Base-by-base conservation (phyloP, 345 rosid species). In the Populus deltoides region DNA sequence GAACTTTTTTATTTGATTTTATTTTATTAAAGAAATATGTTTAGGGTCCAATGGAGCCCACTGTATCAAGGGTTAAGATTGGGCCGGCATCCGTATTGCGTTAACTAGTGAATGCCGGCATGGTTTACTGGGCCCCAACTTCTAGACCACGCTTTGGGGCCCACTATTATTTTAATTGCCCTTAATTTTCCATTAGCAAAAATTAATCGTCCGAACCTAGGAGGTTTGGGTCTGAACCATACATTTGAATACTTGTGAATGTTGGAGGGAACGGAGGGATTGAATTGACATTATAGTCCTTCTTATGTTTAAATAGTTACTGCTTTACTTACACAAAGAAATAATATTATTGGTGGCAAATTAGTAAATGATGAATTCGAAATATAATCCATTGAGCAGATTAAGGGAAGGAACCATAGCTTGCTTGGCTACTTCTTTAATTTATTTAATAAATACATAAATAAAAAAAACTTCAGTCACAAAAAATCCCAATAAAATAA, bases 141-240 rank as follows among this genome's bases (percentile, higher is more conserved):
- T 61, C 70, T 39, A 67, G 43, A 45, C 73, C 78, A 49, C 84
- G 71, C 73, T 79, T 35, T 31, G 31, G 79, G 82, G 77, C 77
- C 85, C 80, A 67, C 73, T 67, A 6, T 66, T 55, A 16, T 29
- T 51, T 51, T 47, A 7, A 1, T 68, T 29, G 17, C 4, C n/a
- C 18, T 15, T 9, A 7, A 12, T 45, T 36, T 49, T 18, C 36
- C 38, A 17, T 66, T 15, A 35, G 4, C 25, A 0, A 57, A 27
- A 16, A 59, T 24, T 47, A 39, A n/a, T 35, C 36, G 36, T 3
- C 78, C 88, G 51, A 74, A 78, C 79, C 88, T 79, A 61, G 6
- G 13, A 22, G 90, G 86, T 79, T 83, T 80, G 91, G 86, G 80
- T 80, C 90, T 89, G 86, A 88, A 71, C 86, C 93, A 68, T 15